Evolutionary conservation across 202 grass and related monocot species (phyloP).

Genomic region (Schoenoplectus triqueter): DNA sequence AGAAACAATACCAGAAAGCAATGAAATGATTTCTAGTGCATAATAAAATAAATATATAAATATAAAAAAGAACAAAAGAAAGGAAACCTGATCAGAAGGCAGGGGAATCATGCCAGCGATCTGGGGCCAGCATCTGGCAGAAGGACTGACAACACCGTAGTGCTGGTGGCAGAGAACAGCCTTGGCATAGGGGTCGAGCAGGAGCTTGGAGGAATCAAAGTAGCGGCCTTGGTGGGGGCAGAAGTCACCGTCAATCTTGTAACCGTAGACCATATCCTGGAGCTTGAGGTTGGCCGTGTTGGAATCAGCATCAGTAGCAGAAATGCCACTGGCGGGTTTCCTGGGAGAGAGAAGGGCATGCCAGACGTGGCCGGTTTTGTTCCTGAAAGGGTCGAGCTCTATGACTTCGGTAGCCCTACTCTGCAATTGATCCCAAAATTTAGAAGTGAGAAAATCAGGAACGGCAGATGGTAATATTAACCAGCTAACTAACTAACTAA

Average conservation of each 20-base stretch:
- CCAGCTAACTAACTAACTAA: too few species aligned
- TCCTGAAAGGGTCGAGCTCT: conserved; percentile 54
- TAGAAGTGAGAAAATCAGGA: too few species aligned
- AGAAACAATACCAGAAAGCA: too few species aligned
- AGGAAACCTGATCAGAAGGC: conserved; percentile 34
- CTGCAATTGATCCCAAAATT: conserved; percentile 34
- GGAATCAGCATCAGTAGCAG: not conserved
- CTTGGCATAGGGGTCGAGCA: conserved; percentile 96
- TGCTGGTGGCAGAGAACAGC: conserved; percentile 66
- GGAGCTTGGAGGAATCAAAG: conserved; percentile 55
- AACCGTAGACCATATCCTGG: conserved; percentile 70
- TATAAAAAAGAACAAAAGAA: not conserved
- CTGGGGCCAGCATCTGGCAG: conserved; percentile 71
- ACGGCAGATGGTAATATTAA: too few species aligned
- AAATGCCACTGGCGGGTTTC: not conserved
- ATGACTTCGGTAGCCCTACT: conserved; percentile 65
- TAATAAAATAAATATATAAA: not conserved
- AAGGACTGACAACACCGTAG: conserved; percentile 59
- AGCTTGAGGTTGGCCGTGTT: conserved; percentile 34
- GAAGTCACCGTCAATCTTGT: conserved; percentile 75
- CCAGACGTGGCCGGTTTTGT: conserved; percentile 78
- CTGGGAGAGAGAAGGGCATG: conserved; percentile 60
- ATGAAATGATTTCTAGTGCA: too few species aligned
- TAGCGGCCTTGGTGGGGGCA: conserved; percentile 59
- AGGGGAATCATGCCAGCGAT: conserved; percentile 87